Conservation (phyloP, 306 rosid species). For the Aeschynomene evenia region DNA sequence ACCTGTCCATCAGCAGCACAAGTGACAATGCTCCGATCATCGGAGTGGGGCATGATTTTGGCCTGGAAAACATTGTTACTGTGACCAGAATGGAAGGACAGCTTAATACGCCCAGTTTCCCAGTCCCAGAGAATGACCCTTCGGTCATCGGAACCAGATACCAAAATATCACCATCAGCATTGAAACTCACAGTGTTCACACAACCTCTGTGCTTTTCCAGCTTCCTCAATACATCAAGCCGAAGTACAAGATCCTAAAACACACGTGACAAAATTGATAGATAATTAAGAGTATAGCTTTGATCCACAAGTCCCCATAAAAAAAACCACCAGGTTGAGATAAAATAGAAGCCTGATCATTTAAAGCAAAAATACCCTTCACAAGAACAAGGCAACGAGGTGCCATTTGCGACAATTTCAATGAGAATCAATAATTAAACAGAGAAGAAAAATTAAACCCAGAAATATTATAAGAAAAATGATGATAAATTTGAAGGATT, state of each 20-base stretch:
- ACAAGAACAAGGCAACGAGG: neutral
- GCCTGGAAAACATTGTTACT: constrained; percentile 76
- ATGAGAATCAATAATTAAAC: neutral
- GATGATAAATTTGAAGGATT: neutral
- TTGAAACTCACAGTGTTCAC: constrained; percentile 83
- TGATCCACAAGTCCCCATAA: constrained; percentile 2
- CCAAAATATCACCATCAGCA: constrained; percentile 67
- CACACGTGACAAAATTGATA: neutral
- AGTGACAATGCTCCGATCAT: constrained; percentile 73
- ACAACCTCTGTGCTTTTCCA: constrained; percentile 76
- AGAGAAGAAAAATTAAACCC: neutral
- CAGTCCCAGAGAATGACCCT: constrained; percentile 84
- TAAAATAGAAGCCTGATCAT: neutral
- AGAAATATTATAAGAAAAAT: neutral
- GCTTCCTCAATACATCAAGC: constrained; percentile 58
- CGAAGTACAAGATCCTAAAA: constrained; percentile 79
- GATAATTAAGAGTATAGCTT: neutral
- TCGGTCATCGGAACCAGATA: constrained; percentile 85
- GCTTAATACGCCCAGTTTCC: constrained; percentile 55
- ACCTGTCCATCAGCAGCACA: constrained; percentile 98
- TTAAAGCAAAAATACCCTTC: neutral
- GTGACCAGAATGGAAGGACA: constrained; percentile 70
- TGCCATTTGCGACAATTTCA: neutral
- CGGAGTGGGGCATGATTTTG: constrained; percentile 69
- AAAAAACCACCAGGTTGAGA: neutral